Evolutionary conservation across 176 grass and related monocot genomes (phyloP).

Genomic region (Eragrostis nindensis): DNA sequence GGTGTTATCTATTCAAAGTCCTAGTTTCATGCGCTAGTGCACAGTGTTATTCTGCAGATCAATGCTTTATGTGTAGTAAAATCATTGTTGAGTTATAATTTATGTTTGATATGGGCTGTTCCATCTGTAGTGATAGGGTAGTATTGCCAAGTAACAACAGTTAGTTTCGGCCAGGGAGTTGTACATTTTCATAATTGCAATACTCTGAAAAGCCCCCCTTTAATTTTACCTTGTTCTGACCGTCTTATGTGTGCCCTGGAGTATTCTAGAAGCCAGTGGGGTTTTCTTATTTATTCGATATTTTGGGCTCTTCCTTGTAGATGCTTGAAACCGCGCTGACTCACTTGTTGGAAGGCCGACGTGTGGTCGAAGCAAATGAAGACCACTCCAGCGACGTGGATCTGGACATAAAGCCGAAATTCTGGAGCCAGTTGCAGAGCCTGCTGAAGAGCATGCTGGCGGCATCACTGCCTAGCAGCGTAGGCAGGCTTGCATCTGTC

Average conservation of each 20-base stretch:
- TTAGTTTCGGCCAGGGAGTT: slow-evolving; percentile 7
- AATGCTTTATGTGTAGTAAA: not conserved
- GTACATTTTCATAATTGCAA: not conserved
- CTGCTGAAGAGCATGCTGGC: slow-evolving; percentile 81
- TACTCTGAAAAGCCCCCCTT: not conserved
- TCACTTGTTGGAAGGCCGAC: slow-evolving; percentile 81
- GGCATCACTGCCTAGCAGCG: slow-evolving; percentile 31
- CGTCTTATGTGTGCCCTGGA: not conserved
- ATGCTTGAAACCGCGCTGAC: slow-evolving; percentile 69
- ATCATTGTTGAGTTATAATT: not conserved
- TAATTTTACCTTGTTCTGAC: slow-evolving; percentile 8
- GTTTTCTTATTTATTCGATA: not conserved
- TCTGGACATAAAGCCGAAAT: slow-evolving; percentile 68
- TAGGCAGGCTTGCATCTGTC: slow-evolving; percentile 48
- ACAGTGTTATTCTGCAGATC: slow-evolving; percentile 6
- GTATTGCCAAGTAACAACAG: not conserved
- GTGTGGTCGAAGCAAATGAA: slow-evolving; percentile 64
- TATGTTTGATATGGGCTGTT: not conserved
- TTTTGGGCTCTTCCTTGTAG: slow-evolving; percentile 35
- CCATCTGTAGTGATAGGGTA: not conserved
- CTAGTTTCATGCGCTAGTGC: not conserved
- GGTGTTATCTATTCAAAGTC: not conserved
- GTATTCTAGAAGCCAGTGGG: not conserved
- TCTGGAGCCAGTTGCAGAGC: slow-evolving; percentile 77
- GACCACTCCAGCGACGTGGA: slow-evolving; percentile 43